Conservation (phyloP, 352 stramenopile genomes). For the Poterioochromonas sp. region DNA sequence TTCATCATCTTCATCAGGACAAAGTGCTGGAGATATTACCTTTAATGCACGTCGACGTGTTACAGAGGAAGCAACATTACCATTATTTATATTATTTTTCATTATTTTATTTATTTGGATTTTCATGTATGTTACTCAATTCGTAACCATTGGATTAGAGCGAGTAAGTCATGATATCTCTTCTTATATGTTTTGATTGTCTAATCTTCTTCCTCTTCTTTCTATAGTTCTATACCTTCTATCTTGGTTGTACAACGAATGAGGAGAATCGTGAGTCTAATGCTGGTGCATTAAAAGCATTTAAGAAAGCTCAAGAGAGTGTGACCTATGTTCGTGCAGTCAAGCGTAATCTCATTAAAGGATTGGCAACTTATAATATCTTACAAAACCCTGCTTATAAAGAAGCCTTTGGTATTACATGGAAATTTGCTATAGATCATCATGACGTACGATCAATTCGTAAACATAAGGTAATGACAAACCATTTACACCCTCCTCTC, state of each 20-base stretch:
- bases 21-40: too few species aligned
- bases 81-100: constrained; percentile 1
- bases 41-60: too few species aligned
- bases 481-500: too few species aligned
- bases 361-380: constrained; percentile 29
- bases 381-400: constrained; percentile 31
- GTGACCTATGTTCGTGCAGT: background rate
- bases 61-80: background rate
- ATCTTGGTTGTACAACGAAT: too few species aligned
- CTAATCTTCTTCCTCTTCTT: background rate
- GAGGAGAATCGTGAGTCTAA: background rate
- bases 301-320: background rate
- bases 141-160: background rate
- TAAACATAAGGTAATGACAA: background rate
- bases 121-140: background rate
- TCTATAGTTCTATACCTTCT: too few species aligned
- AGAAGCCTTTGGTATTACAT: constrained; percentile 29
- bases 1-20: too few species aligned
- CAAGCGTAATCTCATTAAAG: constrained; percentile 20
- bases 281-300: background rate
- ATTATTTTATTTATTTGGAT: background rate
- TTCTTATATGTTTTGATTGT: background rate
- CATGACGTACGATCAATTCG: background rate
- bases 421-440: constrained; percentile 17
- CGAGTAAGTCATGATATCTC: background rate